Base-by-base conservation (phyloP, 2,329 filamentous ascomycete genomes). In the Aspergillus sp. region DNA sequence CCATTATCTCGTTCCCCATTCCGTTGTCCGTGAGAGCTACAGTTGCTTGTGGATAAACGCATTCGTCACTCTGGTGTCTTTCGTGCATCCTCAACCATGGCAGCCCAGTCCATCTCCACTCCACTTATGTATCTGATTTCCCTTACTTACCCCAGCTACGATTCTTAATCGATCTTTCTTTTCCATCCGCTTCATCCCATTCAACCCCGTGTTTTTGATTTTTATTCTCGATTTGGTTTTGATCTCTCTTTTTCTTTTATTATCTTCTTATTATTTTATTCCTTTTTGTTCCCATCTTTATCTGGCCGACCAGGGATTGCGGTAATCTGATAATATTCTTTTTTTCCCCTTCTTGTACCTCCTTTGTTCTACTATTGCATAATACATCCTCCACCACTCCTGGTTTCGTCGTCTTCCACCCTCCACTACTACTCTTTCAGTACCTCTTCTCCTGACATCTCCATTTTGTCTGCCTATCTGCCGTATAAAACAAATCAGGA, bases 61-160 rank as follows among this genome's bases (percentile, higher is more conserved):
- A 67, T 71, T 67, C 66, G 69, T 73, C 67, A 69, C 67, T 62
- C 58, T 64, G 65, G 55, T 63, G 62, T 67, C 59, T 69, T 66
- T 66, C 62, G 62, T 65, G 66, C 66, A 64, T 67, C 57, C 53
- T 67, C 61, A 43, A 59, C 49, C 61, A 65, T 62, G 53, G 57
- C 65, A 49, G 47, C 52, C 47, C 50, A 51, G 17, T 60, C 60
- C 51, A 55, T 63, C 60, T 63, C 61, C 62, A 60, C 59, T 63
- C 61, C 58, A 63, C 58, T 69, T 67, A 70, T 70, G 63, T 70
- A 69, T 62, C 65, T 61, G 59, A 65, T 61, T 59, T 65, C 61
- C 63, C 65, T 64, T 60, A 61, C 61, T 50, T 50, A 55, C 57
- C 49, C 60, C 52, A 39, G 41, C 53, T 58, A 54, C 32, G n/a